Percentiles rank a stretch among this genome's conserved stretches.
Evolutionary conservation across 352 stramenopile genomes (phyloP).

Genomic region (Globisporangium sylvaticum): DNA sequence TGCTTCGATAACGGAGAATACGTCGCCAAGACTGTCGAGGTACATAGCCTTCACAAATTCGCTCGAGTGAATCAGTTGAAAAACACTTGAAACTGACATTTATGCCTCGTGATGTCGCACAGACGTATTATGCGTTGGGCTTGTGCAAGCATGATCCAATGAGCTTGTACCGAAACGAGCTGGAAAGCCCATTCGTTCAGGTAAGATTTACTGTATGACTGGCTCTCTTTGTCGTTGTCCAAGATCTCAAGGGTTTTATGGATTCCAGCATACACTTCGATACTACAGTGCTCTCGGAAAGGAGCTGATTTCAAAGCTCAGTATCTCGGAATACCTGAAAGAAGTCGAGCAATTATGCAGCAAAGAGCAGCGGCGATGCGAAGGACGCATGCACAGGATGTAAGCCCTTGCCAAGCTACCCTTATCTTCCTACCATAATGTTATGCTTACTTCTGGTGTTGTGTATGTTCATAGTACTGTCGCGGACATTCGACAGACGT

Average conservation of each 20-base stretch:
- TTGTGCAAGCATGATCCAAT: constrained; percentile 75
- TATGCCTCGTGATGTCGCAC: constrained; percentile 2
- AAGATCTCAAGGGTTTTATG: background rate
- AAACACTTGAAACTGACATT: constrained; percentile 4
- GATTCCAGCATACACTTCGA: constrained; percentile 44
- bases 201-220: constrained; percentile 18
- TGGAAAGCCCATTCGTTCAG: constrained; percentile 69
- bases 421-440: background rate
- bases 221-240: background rate
- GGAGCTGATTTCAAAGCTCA: constrained; percentile 55
- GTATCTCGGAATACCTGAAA: constrained; percentile 72
- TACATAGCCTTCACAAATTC: constrained; percentile 11
- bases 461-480: constrained; percentile 46
- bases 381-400: constrained; percentile 71
- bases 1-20: constrained; percentile 73
- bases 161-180: constrained; percentile 74
- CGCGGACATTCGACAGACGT: constrained; percentile 70
- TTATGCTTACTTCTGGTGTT: background rate
- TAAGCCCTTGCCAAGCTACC: constrained; percentile 23
- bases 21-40: constrained; percentile 66
- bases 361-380: constrained; percentile 78
- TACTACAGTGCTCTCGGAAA: constrained; percentile 72
- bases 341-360: constrained; percentile 66
- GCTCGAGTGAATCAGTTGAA: background rate
- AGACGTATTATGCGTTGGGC: constrained; percentile 80